phyloP scores from a whole-genome alignment of 768 basidiomycete genomes.

The Russula sp. region DNA sequence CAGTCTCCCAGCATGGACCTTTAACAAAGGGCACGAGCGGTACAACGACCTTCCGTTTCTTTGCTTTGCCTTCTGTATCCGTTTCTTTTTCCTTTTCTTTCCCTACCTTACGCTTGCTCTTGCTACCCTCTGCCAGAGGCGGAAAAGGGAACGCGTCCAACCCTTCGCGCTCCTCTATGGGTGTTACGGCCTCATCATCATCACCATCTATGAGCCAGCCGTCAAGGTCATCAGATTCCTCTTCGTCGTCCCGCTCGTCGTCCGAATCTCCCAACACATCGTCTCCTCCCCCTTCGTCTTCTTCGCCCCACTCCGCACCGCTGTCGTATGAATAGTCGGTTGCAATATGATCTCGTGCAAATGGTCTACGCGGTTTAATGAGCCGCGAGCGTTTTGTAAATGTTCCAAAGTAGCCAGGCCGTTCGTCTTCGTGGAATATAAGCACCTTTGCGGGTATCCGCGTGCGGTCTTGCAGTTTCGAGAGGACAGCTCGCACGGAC shows the following conservation, averaged over 20 bases:
- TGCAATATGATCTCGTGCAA: slow-evolving; percentile 68
- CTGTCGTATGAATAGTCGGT: slow-evolving; percentile 93
- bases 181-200: slow-evolving; percentile 46
- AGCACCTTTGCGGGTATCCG: slow-evolving; percentile 75
- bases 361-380: slow-evolving; percentile 81
- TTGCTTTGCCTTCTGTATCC: slow-evolving; percentile 66
- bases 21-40: slow-evolving; percentile 78
- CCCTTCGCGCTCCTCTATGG: slow-evolving; percentile 44
- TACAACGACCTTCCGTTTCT: slow-evolving; percentile 74
- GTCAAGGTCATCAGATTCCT: slow-evolving; percentile 70
- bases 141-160: slow-evolving; percentile 38
- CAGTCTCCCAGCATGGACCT: slow-evolving; percentile 78
- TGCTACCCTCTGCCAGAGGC: slow-evolving; percentile 40
- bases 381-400: slow-evolving; percentile 80
- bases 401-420: slow-evolving; percentile 94
- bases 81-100: slow-evolving; percentile 39
- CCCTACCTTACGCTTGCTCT: slow-evolving; percentile 62
- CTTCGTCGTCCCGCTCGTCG: slow-evolving; percentile 64
- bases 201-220: slow-evolving; percentile 79
- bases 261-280: slow-evolving; percentile 60
- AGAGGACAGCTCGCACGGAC: slow-evolving; percentile 62
- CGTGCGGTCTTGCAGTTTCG: slow-evolving; percentile 57
- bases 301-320: slow-evolving; percentile 95
- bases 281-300: slow-evolving; percentile 69
- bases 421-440: slow-evolving; percentile 76